Percentiles rank a stretch among this genome's conserved stretches.
Evolutionary conservation across 148 eudicot genomes (phyloP).

Genomic region (Vaccinium macrocarpon): DNA sequence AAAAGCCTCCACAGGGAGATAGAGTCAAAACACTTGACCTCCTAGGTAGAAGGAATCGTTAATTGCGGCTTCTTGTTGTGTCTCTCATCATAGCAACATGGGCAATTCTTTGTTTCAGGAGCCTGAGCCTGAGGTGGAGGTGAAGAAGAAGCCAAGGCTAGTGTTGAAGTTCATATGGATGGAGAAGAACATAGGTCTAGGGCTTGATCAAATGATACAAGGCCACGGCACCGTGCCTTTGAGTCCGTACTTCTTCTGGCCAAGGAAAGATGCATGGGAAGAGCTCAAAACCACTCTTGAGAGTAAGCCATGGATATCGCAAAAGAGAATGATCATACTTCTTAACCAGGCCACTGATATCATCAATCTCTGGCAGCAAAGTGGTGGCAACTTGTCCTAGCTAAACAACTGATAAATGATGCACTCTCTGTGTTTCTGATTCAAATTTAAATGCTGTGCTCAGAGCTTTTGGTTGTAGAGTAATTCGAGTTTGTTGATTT

Average conservation of each 20-base stretch:
- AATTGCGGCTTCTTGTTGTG: not conserved
- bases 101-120: not conserved
- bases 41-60: not conserved
- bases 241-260: slow-evolving; percentile 89
- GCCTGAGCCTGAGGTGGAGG: slow-evolving; percentile 42
- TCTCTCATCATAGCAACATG: not conserved
- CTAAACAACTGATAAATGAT: not conserved
- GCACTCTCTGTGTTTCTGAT: not conserved
- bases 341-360: slow-evolving; percentile 92
- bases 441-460: not conserved
- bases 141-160: slow-evolving; percentile 60
- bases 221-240: slow-evolving; percentile 81
- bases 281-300: slow-evolving; percentile 77
- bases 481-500: not conserved
- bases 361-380: slow-evolving; percentile 91
- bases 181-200: slow-evolving; percentile 91
- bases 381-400: slow-evolving; percentile 72
- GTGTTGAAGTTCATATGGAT: slow-evolving; percentile 90
- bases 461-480: not conserved
- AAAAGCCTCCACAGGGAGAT: not conserved
- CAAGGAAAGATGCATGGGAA: slow-evolving; percentile 96
- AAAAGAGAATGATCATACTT: slow-evolving; percentile 85
- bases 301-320: slow-evolving; percentile 88
- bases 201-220: slow-evolving; percentile 59
- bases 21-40: not conserved